Evolutionary conservation across 169 alveolate genomes (phyloP).

Genomic region (Plasmodium gallinaceum): DNA sequence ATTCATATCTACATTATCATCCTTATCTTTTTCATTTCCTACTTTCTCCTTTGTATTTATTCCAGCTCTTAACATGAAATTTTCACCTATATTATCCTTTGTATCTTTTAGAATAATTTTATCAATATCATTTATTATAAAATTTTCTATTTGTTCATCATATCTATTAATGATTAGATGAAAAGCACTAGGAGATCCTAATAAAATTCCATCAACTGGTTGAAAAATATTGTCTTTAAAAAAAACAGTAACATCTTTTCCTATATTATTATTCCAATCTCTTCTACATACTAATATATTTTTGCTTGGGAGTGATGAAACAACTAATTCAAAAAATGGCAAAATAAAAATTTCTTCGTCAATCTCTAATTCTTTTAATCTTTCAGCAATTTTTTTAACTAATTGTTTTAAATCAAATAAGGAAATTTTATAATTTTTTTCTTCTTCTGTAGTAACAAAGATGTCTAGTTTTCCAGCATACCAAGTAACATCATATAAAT

Average conservation of each 20-base stretch:
- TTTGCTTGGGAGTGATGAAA: constrained; percentile 32
- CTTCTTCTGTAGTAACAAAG: constrained; percentile 76
- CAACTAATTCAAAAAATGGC: constrained; percentile 59
- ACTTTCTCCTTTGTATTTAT: background rate
- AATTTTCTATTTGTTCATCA: constrained; percentile 57
- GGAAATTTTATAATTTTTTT: constrained; percentile 55
- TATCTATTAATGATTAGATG: constrained; percentile 74
- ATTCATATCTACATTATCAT: background rate
- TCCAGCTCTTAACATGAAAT: constrained; percentile 35
- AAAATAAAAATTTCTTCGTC: constrained; percentile 61
- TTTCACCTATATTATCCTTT: constrained; percentile 7
- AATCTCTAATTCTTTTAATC: constrained; percentile 72
- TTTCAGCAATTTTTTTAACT: constrained; percentile 63
- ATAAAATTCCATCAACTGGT: constrained; percentile 74
- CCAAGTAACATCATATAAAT: constrained; percentile 86
- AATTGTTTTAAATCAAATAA: constrained; percentile 49
- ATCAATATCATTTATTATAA: constrained; percentile 11
- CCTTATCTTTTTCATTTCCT: background rate
- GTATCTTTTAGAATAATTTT: constrained; percentile 28
- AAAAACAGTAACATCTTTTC: constrained; percentile 79
- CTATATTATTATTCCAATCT: constrained; percentile 82
- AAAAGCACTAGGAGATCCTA: constrained; percentile 81
- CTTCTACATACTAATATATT: constrained; percentile 78
- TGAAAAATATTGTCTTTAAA: constrained; percentile 73
- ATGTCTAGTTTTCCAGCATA: constrained; percentile 83